These are phyloP conservation scores for Suhomyces maxii DNA, from an alignment of 1,139 yeast genomes.

Conservation along the genomic window DNA sequence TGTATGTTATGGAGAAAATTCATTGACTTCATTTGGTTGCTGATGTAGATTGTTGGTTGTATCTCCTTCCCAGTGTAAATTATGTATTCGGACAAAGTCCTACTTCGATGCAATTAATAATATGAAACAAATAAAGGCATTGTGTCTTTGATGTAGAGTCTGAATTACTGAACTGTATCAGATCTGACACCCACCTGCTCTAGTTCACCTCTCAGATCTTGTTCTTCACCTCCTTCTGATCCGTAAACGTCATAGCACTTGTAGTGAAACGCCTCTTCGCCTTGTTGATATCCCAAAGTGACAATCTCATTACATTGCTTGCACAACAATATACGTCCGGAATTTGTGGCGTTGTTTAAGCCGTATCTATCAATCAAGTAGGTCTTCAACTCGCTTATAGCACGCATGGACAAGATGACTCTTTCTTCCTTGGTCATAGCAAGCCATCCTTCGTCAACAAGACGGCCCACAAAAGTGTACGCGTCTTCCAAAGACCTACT, in stretches of 20 bases:
- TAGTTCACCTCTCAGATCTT: conserved; percentile 1
- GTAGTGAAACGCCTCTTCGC: conserved; percentile 49
- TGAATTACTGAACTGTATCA: background rate
- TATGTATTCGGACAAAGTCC: no score
- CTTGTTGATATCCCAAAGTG: conserved; percentile 51
- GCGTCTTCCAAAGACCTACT: conserved; percentile 34
- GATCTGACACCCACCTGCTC: conserved; percentile 1
- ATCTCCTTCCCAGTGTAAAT: no score
- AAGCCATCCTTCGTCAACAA: conserved; percentile 59
- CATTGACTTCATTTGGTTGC: no score
- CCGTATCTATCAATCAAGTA: conserved; percentile 49
- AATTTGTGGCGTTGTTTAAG: conserved; percentile 22
- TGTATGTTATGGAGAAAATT: no score
- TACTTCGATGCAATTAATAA: no score
- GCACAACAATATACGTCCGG: conserved; percentile 50
- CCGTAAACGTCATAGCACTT: conserved; percentile 45
- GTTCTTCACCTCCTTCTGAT: background rate
- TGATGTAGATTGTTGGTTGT: no score
- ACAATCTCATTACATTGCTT: conserved; percentile 56
- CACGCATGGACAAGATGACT: conserved; percentile 40
- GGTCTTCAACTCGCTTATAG: conserved; percentile 48
- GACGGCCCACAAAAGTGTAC: conserved; percentile 32
- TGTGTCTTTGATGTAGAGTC: no score
- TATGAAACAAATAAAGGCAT: background rate
- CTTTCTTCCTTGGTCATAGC: conserved; percentile 25